Conservation (phyloP, 2,329 filamentous ascomycete species). For the Rutstroemia sp. region DNA sequence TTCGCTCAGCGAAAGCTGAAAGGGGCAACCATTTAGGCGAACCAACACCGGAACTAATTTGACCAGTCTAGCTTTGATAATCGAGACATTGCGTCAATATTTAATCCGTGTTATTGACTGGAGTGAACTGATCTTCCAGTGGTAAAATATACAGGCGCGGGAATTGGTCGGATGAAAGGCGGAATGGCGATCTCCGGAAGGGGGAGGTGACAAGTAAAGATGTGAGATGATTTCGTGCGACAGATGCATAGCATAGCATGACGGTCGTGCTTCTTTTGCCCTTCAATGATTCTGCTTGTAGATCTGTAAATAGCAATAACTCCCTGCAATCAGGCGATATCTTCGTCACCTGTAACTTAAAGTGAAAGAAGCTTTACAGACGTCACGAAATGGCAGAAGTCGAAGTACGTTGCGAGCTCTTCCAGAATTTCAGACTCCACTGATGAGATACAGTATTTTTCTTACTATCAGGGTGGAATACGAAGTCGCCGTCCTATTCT, state of each 20-base stretch:
- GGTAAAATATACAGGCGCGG: neutral
- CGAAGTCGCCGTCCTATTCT: neutral
- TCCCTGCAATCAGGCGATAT: neutral
- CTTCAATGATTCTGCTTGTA: neutral
- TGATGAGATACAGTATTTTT: constrained; percentile 6
- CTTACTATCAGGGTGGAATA: neutral
- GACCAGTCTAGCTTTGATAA: no score
- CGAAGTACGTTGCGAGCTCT: neutral
- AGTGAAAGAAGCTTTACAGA: neutral
- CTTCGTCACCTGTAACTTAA: neutral
- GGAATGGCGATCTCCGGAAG: neutral
- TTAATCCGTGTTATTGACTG: no score
- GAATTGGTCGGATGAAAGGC: neutral
- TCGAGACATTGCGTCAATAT: no score
- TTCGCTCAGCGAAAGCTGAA: neutral
- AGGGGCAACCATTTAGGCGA: neutral
- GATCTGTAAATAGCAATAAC: neutral
- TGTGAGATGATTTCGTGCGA: neutral
- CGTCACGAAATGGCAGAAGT: neutral
- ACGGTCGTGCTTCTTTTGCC: no score
- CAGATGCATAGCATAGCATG: no score
- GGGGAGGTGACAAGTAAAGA: neutral
- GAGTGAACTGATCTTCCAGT: no score
- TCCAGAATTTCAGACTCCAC: neutral
- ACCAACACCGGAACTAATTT: no score